Evolutionary conservation across 352 stramenopile species (phyloP).

Genomic region (Plasmopara viticola): DNA sequence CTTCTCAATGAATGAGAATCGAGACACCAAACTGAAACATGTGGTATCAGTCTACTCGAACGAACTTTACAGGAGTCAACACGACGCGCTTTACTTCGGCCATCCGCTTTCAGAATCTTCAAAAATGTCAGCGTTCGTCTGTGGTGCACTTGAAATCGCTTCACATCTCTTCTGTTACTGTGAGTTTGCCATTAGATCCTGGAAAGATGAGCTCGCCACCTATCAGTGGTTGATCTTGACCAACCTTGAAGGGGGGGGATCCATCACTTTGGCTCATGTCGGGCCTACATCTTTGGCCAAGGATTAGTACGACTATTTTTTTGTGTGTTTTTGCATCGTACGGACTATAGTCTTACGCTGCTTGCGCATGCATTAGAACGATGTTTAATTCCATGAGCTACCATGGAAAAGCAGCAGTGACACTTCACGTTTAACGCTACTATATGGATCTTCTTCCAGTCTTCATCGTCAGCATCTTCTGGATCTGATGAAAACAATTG

Average conservation of each 20-base stretch:
- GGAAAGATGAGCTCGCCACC: too few species aligned
- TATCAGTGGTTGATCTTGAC: too few species aligned
- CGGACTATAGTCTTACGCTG: background rate
- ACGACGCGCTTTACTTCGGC: background rate
- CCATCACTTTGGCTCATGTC: background rate
- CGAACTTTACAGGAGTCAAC: background rate
- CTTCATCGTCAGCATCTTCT: too few species aligned
- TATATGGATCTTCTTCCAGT: conserved; percentile 3
- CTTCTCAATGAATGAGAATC: background rate
- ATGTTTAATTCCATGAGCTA: too few species aligned
- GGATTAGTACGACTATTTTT: background rate
- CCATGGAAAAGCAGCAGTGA: too few species aligned
- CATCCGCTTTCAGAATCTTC: background rate
- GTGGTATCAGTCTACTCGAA: background rate
- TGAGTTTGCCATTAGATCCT: background rate
- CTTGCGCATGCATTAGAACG: background rate
- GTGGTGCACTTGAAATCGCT: background rate
- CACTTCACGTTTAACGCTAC: background rate
- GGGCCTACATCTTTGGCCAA: too few species aligned
- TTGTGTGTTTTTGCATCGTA: background rate
- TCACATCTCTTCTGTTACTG: background rate
- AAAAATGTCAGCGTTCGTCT: background rate
- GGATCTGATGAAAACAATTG: too few species aligned
- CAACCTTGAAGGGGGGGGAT: background rate
- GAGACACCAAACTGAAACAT: background rate